These are phyloP conservation scores for Alternaria arbusti DNA, from an alignment of 2,329 filamentous ascomycete genomes.

Conservation along the genomic window DNA sequence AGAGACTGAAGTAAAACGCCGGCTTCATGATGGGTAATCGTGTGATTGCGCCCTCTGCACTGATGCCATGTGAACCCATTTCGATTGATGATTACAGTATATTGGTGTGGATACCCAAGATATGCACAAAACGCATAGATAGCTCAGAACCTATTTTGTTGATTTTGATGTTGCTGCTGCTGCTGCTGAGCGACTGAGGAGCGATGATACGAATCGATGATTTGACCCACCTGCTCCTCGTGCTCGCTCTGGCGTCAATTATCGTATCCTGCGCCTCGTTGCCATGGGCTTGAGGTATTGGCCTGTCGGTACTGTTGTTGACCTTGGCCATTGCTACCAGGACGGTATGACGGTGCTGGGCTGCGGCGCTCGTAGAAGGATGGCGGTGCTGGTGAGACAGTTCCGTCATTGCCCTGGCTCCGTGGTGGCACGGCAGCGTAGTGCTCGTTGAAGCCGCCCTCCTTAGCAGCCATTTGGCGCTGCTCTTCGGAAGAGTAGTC, in stretches of 20 bases:
- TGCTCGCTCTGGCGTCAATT: slow-evolving; percentile 55
- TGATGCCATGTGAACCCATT: slow-evolving; percentile 25
- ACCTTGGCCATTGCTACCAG: slow-evolving; percentile 41
- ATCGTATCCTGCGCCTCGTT: slow-evolving; percentile 70
- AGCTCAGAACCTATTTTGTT: slow-evolving; percentile 29
- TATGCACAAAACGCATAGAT: slow-evolving; percentile 35
- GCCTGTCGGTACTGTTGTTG: slow-evolving; percentile 50
- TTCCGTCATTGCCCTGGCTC: slow-evolving; percentile 48
- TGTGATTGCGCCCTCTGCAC: slow-evolving; percentile 14
- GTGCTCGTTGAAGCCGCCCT: slow-evolving; percentile 50
- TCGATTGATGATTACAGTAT: slow-evolving; percentile 35
- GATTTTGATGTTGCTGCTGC: slow-evolving; percentile 12
- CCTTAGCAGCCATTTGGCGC: slow-evolving; percentile 41
- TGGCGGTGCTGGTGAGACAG: slow-evolving; percentile 43
- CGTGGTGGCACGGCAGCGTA: slow-evolving; percentile 52
- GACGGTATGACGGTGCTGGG: slow-evolving; percentile 43
- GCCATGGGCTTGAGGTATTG: slow-evolving; percentile 68
- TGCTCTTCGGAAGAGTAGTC: slow-evolving; percentile 63
- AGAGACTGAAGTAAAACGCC: slow-evolving; percentile 24
- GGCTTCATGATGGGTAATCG: slow-evolving; percentile 26
- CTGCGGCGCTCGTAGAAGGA: slow-evolving; percentile 46
- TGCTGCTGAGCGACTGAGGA: slow-evolving; percentile 32
- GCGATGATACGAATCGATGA: slow-evolving; percentile 45
- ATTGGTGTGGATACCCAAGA: slow-evolving; percentile 18
- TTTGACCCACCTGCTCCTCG: slow-evolving; percentile 43